Base-by-base conservation (phyloP, 2,329 filamentous ascomycete species). In the Scedosporium apiospermum region DNA sequence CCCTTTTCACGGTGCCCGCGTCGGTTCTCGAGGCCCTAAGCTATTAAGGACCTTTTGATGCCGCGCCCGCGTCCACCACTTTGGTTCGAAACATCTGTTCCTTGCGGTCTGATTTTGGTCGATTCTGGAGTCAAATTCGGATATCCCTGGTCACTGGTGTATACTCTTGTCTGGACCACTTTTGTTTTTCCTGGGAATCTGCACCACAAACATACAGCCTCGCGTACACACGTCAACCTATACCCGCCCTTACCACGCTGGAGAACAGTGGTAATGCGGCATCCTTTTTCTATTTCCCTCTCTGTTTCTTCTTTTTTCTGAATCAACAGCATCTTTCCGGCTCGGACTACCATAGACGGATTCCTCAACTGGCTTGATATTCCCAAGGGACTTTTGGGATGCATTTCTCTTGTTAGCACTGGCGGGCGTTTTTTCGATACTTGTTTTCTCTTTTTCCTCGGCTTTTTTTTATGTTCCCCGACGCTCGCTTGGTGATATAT, bases 401-500 rank as follows among this genome's bases (percentile, higher is more conserved):
- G n/a, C 27, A 58, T 55, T 55, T 55, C 51, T 55, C 51, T 55
- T 55, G 51, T 23, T 23, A 14, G 51, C 51, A 18, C 51, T 26
- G 49, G 12, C 23, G 14, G 27, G 27, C 42, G 27, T 51, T 51
- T 44, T 44, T 46, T 23, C 9, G 6, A 16, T 44, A 42, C 49
- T 10, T 21, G 23, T 42, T 42, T 60, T 53, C 14, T 27, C 16
- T 27, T 18, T 18, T 30, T 34, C 30, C 26, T 34, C 59, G 38
- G 30, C 58, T 9, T 63, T 63, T 63, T 60, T 21, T 51, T 12
- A 41, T 30, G 6, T 61, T 53, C 16, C 27, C n/a, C 60, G 46
- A n/a, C 46, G 60, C 42, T 34, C 60, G 9, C 60, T 61, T 49
- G 21, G 26, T 34, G 44, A 46, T 44, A 61, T 41, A 30, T 30